Conservation (phyloP, 768 basidiomycete genomes). For the Cystofilobasidium bisporidii region DNA sequence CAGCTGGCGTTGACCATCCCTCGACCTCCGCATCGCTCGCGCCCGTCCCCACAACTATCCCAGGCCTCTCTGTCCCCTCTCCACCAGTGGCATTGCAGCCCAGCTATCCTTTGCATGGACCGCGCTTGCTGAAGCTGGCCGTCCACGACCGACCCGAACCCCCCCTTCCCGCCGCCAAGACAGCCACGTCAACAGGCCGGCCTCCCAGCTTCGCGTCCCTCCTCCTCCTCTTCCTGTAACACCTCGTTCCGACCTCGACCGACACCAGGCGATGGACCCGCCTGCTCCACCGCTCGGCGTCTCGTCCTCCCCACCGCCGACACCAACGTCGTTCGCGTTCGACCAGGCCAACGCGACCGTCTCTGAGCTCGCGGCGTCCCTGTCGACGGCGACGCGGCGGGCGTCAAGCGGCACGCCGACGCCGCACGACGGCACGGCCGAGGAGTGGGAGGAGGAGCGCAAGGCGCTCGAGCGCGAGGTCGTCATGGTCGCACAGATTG, state of each 20-base stretch:
- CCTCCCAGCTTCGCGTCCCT: not conserved
- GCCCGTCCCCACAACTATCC: no score
- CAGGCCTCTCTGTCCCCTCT: no score
- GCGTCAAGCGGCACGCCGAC: not conserved
- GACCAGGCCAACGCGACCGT: conserved; percentile 11
- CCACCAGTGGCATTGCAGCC: no score
- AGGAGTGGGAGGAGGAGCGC: conserved; percentile 7
- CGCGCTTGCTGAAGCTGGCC: no score
- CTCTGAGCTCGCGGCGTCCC: conserved; percentile 19
- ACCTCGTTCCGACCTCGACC: no score
- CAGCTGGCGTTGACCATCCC: no score
- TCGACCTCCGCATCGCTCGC: no score
- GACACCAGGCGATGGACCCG: not conserved
- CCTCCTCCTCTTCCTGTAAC: not conserved
- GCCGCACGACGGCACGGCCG: not conserved
- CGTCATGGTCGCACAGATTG: conserved; percentile 55
- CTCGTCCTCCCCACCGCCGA: not conserved
- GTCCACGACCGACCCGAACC: no score
- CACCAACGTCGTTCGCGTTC: not conserved
- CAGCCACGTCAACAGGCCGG: no score
- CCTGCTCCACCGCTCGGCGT: not conserved
- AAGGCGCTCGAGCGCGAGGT: conserved; percentile 17
- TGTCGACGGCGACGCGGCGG: conserved; percentile 8
- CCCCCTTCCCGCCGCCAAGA: no score
- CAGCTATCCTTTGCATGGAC: no score